These are phyloP conservation scores for Pascua sp. DNA, from an alignment of 1,284 basidiomycete species.

Conservation along the genomic window DNA sequence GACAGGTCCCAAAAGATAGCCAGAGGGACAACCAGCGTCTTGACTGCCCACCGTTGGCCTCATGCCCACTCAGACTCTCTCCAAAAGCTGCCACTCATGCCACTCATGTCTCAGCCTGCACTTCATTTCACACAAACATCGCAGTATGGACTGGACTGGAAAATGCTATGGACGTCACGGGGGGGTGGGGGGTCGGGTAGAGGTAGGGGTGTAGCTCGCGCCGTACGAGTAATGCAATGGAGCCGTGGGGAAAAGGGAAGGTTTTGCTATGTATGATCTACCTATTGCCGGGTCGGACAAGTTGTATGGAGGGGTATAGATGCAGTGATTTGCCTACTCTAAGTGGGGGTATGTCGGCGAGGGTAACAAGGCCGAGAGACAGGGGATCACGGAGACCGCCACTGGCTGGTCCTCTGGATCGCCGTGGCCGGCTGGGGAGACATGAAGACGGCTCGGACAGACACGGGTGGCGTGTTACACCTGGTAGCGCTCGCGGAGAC, in stretches of 20 bases:
- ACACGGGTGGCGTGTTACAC: slow-evolving; percentile 29
- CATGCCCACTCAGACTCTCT: no score
- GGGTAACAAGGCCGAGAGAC: slow-evolving; percentile 10
- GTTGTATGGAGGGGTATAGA: slow-evolving; percentile 25
- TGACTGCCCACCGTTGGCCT: no score
- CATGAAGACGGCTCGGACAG: neutral
- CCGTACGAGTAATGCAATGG: slow-evolving; percentile 15
- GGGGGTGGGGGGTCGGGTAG: slow-evolving; percentile 7
- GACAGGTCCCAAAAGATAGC: no score
- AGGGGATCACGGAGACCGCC: neutral
- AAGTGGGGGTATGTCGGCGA: slow-evolving; percentile 20
- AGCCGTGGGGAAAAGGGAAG: slow-evolving; percentile 1
- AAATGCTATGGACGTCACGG: slow-evolving; percentile 20
- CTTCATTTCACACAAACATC: slow-evolving; percentile 1
- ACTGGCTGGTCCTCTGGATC: no score
- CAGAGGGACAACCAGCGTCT: neutral
- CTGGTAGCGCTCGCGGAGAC: slow-evolving; percentile 46
- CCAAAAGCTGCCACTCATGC: no score
- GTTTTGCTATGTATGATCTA: slow-evolving; percentile 10
- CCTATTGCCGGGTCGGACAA: slow-evolving; percentile 13
- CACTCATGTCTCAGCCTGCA: neutral
- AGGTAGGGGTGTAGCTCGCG: slow-evolving; percentile 11
- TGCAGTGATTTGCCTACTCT: slow-evolving; percentile 22
- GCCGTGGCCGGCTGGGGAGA: neutral
- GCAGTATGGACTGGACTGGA: slow-evolving; percentile 6